phyloP scores from a whole-genome alignment of 345 rosid species.

The Camelina laxa region DNA sequence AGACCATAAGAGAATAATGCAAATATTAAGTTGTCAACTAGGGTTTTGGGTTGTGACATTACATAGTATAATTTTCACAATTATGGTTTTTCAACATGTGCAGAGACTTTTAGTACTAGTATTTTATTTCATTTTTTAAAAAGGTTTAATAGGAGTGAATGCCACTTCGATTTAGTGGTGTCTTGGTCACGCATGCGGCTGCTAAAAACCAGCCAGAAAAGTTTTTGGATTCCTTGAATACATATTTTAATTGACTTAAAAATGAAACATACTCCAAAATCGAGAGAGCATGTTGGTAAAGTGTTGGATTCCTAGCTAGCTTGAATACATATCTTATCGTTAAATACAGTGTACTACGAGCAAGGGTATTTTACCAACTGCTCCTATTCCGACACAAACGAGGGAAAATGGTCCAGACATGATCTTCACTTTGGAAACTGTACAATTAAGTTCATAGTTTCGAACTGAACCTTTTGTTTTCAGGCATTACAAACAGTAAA shows the following conservation, averaged over 20 bases:
- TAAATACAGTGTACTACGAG: neutral
- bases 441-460: conserved; percentile 9
- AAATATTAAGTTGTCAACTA: conserved; percentile 24
- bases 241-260: conserved; percentile 9
- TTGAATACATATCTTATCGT: neutral
- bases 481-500: conserved; percentile 3
- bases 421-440: conserved; percentile 16
- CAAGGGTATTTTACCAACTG: neutral
- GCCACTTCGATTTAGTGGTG: conserved; percentile 37
- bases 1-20: neutral
- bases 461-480: conserved; percentile 1
- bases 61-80: conserved; percentile 12
- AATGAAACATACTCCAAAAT: neutral
- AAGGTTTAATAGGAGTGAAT: conserved; percentile 11
- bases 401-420: conserved; percentile 20
- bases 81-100: conserved; percentile 29
- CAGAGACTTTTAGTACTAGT: conserved; percentile 22
- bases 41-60: conserved; percentile 15
- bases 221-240: conserved; percentile 11
- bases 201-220: conserved; percentile 22
- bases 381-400: conserved; percentile 8
- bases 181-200: conserved; percentile 42
- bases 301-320: neutral
- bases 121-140: neutral
- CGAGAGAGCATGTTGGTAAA: too few species aligned